These are phyloP conservation scores for Penicillium atrosanguineum DNA, from an alignment of 495 filamentous ascomycete genomes.

Conservation along the genomic window DNA sequence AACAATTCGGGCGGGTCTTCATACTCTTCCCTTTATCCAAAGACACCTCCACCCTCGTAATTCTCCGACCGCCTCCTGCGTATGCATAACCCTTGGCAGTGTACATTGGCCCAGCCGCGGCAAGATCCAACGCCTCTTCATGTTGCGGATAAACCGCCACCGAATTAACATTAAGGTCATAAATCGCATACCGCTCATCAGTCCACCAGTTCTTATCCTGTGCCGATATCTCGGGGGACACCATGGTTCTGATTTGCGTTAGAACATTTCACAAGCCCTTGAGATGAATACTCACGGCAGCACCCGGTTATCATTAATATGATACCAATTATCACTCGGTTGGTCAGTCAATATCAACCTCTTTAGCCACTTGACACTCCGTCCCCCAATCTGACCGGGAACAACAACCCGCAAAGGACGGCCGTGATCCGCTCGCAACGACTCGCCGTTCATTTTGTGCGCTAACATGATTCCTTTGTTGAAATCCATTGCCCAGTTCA, in stretches of 20 bases:
- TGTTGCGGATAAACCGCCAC: slow-evolving; percentile 80
- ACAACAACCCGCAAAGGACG: slow-evolving; percentile 82
- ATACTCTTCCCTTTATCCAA: slow-evolving; percentile 55
- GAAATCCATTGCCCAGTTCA: slow-evolving; percentile 85
- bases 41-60: slow-evolving; percentile 82
- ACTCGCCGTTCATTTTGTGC: slow-evolving; percentile 90
- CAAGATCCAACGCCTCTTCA: slow-evolving; percentile 64
- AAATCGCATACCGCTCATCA: slow-evolving; percentile 93
- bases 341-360: slow-evolving; percentile 71
- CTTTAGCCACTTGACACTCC: slow-evolving; percentile 96
- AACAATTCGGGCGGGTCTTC: background rate
- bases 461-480: slow-evolving; percentile 87
- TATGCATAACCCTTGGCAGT: slow-evolving; percentile 82
- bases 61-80: slow-evolving; percentile 79
- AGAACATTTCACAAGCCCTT: background rate
- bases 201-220: slow-evolving; percentile 77
- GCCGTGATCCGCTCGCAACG: slow-evolving; percentile 82
- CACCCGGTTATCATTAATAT: slow-evolving; percentile 92
- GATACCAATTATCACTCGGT: slow-evolving; percentile 95
- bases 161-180: slow-evolving; percentile 88
- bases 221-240: slow-evolving; percentile 78
- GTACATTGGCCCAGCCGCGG: slow-evolving; percentile 53
- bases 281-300: slow-evolving; percentile 54
- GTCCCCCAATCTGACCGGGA: slow-evolving; percentile 89
- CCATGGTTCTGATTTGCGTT: slow-evolving; percentile 56